Percentiles rank a stretch among this genome's conserved stretches.
Conservation (phyloP, 208 protist genomes). For the Leishmania aethiopica region DNA sequence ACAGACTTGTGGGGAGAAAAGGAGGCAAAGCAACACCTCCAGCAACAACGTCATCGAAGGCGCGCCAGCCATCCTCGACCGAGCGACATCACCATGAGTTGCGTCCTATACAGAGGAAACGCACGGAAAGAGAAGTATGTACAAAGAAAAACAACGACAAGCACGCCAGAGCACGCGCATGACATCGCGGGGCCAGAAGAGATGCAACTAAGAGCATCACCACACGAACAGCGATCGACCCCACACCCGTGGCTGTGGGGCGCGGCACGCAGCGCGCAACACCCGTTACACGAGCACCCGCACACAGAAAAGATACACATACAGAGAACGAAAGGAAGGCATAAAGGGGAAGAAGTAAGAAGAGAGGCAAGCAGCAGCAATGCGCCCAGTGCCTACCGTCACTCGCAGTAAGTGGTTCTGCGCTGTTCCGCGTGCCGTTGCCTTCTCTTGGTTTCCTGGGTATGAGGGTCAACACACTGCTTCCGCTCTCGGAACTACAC, state of each 20-base stretch:
- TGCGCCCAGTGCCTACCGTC: background rate
- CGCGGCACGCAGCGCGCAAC: background rate
- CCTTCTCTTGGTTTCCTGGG: background rate
- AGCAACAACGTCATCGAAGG: background rate
- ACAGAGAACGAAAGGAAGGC: background rate
- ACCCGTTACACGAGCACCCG: background rate
- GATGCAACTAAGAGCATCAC: background rate
- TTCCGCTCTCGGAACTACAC: conserved; percentile 10
- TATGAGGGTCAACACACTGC: background rate
- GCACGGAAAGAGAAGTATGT: background rate
- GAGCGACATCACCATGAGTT: background rate
- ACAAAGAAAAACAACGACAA: background rate
- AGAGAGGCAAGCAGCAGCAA: background rate
- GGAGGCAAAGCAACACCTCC: background rate
- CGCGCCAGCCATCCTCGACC: background rate
- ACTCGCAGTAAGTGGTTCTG: background rate
- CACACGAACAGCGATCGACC: background rate
- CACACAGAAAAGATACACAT: background rate
- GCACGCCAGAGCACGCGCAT: background rate
- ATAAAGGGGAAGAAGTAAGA: background rate
- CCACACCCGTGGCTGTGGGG: background rate
- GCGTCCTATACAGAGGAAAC: background rate
- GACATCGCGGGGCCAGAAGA: background rate
- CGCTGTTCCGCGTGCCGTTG: background rate
- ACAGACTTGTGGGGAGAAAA: background rate